Evolutionary conservation across 768 basidiomycete genomes (phyloP).

Genomic region (Leccinum imitatum): DNA sequence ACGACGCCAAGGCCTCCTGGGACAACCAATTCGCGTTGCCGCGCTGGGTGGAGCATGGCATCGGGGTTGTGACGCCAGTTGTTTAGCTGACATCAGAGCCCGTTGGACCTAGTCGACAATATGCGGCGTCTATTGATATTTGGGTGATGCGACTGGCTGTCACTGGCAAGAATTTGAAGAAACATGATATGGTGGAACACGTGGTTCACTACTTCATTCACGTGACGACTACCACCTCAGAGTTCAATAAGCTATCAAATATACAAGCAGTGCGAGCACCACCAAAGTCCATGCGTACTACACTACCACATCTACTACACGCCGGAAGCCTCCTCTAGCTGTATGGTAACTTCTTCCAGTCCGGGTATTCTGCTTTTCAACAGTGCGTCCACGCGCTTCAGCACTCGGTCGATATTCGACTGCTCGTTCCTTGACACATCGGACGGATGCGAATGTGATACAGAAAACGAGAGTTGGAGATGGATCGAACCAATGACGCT

Average conservation of each 20-base stretch:
- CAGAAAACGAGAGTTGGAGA: constrained; percentile 74
- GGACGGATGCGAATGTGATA: constrained; percentile 51
- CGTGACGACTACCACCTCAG: not conserved
- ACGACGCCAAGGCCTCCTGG: too few species aligned
- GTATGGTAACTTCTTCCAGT: constrained; percentile 87
- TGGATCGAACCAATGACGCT: constrained; percentile 89
- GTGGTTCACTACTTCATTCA: not conserved
- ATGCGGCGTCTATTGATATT: not conserved
- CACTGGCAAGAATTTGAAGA: too few species aligned
- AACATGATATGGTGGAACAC: not conserved
- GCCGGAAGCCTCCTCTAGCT: constrained; percentile 54
- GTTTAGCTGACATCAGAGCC: constrained; percentile 13
- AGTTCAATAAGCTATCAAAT: constrained; percentile 15
- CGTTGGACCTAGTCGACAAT: not conserved
- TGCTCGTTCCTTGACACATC: constrained; percentile 36
- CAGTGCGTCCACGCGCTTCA: constrained; percentile 71
- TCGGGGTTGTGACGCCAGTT: too few species aligned
- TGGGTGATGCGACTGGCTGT: too few species aligned
- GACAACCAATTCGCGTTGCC: too few species aligned
- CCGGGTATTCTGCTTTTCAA: constrained; percentile 74
- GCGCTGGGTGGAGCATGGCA: too few species aligned
- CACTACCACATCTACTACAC: constrained; percentile 7
- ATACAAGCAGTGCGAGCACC: constrained; percentile 13
- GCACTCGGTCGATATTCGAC: constrained; percentile 54
- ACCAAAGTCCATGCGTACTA: constrained; percentile 9